Percentiles rank a stretch among this genome's conserved stretches.
Conservation (phyloP, 2,329 filamentous ascomycete genomes). For the Alternaria conjuncta region DNA sequence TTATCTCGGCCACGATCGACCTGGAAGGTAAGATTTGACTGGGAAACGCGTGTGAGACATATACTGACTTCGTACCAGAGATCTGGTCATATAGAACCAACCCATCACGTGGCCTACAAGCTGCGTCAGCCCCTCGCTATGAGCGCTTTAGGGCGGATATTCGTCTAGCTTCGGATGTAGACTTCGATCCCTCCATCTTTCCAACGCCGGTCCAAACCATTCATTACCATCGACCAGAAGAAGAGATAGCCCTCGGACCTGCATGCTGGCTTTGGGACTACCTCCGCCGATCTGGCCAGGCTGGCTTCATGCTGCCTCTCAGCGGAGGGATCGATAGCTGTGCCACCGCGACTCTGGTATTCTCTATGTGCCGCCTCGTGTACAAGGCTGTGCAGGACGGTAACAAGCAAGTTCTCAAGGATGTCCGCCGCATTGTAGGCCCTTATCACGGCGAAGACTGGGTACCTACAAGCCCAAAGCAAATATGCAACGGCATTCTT, state of each 20-base stretch:
- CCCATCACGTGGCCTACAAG: slow-evolving; percentile 64
- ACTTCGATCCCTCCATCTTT: no score
- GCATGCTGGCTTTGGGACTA: slow-evolving; percentile 74
- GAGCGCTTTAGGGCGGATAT: slow-evolving; percentile 52
- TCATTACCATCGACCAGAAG: slow-evolving; percentile 62
- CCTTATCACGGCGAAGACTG: slow-evolving; percentile 55
- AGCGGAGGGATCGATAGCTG: slow-evolving; percentile 66
- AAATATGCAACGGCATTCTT: slow-evolving; percentile 66
- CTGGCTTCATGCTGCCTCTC: slow-evolving; percentile 65
- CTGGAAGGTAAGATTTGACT: no score
- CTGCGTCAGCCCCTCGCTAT: slow-evolving; percentile 58
- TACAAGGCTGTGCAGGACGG: slow-evolving; percentile 58
- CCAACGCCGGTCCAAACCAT: no score
- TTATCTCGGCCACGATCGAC: slow-evolving; percentile 63
- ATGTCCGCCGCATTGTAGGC: slow-evolving; percentile 60
- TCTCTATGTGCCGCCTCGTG: slow-evolving; percentile 63
- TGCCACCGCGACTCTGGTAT: slow-evolving; percentile 44
- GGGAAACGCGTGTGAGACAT: no score
- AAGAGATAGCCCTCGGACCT: slow-evolving; percentile 67
- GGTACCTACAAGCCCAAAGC: slow-evolving; percentile 64
- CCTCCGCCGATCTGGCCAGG: slow-evolving; percentile 57
- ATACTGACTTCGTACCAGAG: no score
- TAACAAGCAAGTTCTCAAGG: slow-evolving; percentile 62
- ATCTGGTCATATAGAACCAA: slow-evolving; percentile 58
- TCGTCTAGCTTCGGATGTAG: no score